These are phyloP conservation scores for Termitomyces sp. DNA, from an alignment of 768 basidiomycete genomes.

Conservation along the genomic window DNA sequence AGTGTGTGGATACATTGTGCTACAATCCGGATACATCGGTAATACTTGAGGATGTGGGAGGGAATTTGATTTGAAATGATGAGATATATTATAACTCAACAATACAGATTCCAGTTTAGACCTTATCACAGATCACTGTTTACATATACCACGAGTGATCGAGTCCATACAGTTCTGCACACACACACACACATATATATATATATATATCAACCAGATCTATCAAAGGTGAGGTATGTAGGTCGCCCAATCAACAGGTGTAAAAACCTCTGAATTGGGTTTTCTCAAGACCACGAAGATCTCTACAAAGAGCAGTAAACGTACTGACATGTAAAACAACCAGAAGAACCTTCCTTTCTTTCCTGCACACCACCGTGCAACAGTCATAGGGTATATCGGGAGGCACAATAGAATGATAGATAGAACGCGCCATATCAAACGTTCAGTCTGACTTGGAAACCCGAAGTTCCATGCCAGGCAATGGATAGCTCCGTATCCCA, in stretches of 20 bases:
- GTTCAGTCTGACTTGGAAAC: conserved; percentile 19
- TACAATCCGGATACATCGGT: too few species aligned
- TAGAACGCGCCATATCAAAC: conserved; percentile 10
- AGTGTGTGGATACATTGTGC: too few species aligned
- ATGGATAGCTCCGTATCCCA: conserved; percentile 23
- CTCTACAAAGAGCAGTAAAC: not conserved
- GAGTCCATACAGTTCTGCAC: too few species aligned
- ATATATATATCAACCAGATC: too few species aligned
- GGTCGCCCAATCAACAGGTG: not conserved
- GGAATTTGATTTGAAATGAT: too few species aligned
- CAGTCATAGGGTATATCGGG: not conserved
- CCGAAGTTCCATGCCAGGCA: conserved; percentile 24
- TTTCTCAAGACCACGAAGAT: conserved; percentile 1
- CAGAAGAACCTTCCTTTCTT: not conserved
- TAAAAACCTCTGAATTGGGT: not conserved
- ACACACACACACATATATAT: too few species aligned
- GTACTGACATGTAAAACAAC: not conserved
- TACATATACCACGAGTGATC: too few species aligned
- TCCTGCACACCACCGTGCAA: too few species aligned
- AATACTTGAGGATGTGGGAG: too few species aligned
- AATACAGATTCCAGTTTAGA: too few species aligned
- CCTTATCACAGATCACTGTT: too few species aligned
- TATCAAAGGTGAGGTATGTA: conserved; percentile 4
- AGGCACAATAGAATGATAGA: conserved; percentile 6
- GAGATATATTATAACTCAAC: too few species aligned